Evolutionary conservation across 169 alveolate species (phyloP).

Genomic region (Babesia ovata): DNA sequence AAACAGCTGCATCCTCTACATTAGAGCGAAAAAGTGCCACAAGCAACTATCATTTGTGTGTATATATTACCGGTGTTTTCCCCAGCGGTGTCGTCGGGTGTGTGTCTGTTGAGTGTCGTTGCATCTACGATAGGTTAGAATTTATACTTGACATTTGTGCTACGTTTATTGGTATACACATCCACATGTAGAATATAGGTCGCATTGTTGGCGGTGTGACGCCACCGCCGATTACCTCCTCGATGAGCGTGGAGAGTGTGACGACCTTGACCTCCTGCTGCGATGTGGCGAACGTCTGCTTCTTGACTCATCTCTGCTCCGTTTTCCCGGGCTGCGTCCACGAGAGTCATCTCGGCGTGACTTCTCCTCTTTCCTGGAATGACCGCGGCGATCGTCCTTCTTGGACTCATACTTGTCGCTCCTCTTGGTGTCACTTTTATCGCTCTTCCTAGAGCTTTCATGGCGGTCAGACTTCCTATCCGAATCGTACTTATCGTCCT

Average conservation of each 20-base stretch:
- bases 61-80: neutral
- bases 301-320: neutral
- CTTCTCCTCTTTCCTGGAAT: slow-evolving; percentile 1
- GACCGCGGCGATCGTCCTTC: slow-evolving; percentile 12
- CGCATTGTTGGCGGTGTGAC: neutral
- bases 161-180: neutral
- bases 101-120: neutral
- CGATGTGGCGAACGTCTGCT: slow-evolving; percentile 14
- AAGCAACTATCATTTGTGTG: neutral
- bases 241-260: neutral
- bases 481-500: neutral
- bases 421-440: neutral
- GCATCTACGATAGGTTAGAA: neutral
- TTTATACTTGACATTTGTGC: neutral
- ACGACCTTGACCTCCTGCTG: slow-evolving; percentile 30
- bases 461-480: slow-evolving; percentile 17
- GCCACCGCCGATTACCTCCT: neutral
- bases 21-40: no score
- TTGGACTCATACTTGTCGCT: neutral
- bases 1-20: slow-evolving; percentile 2
- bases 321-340: neutral
- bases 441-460: neutral
- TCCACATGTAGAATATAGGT: neutral
- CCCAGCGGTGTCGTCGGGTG: neutral
- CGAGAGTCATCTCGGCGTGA: slow-evolving; percentile 4